These are phyloP conservation scores for Candida glaebosa DNA, from an alignment of 805 yeast genomes.

Conservation along the genomic window DNA sequence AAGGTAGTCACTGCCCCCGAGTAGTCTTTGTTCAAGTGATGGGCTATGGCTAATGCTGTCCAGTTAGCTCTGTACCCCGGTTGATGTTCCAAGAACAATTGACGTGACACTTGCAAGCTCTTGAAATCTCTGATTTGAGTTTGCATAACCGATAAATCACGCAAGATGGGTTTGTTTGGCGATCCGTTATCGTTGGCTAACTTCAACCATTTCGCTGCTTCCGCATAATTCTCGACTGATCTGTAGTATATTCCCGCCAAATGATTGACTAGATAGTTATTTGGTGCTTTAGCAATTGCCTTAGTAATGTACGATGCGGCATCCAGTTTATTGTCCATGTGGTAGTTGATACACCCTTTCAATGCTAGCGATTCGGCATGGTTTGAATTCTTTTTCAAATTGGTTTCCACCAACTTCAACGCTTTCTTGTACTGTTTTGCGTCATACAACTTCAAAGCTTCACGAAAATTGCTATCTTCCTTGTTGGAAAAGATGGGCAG, in stretches of 20 bases:
- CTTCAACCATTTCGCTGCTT: constrained; percentile 75
- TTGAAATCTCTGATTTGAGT: constrained; percentile 75
- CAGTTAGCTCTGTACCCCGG: constrained; percentile 88
- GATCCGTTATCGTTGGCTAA: constrained; percentile 76
- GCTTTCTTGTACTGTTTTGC: constrained; percentile 84
- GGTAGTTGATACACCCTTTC: constrained; percentile 70
- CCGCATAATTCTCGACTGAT: constrained; percentile 61
- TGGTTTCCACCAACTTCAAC: constrained; percentile 66
- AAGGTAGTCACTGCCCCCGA: constrained; percentile 69
- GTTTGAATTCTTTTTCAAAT: constrained; percentile 69
- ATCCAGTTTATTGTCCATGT: constrained; percentile 52
- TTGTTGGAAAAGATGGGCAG: constrained; percentile 44
- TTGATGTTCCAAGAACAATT: constrained; percentile 62
- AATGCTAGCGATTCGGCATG: constrained; percentile 82
- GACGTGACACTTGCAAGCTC: constrained; percentile 59
- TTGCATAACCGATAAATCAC: constrained; percentile 80
- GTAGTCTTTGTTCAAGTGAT: constrained; percentile 67
- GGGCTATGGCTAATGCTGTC: constrained; percentile 86
- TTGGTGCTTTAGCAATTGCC: constrained; percentile 57
- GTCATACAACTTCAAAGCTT: constrained; percentile 82
- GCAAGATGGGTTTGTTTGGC: constrained; percentile 69
- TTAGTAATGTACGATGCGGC: constrained; percentile 58
- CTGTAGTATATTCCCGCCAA: constrained; percentile 83
- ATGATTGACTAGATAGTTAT: constrained; percentile 75
- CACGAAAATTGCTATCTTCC: constrained; percentile 74